Percentiles rank a stretch among this genome's conserved stretches.
Conservation (phyloP, 495 filamentous ascomycete species). For the Penicillium cinerascens region DNA sequence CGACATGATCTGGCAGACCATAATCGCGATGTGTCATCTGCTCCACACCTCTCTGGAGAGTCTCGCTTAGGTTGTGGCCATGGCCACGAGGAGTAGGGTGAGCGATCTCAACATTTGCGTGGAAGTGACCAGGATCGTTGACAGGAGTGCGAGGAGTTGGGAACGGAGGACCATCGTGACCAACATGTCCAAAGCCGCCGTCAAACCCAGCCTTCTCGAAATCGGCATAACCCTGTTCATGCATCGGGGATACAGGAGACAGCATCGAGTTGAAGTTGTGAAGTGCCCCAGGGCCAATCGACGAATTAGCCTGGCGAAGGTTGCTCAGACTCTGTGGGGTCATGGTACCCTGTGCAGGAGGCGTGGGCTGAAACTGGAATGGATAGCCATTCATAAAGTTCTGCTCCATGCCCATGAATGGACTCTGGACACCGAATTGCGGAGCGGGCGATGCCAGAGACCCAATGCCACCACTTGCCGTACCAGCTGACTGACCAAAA, state of each 20-base stretch:
- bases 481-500: conserved; percentile 50
- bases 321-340: conserved; percentile 46
- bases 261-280: conserved; percentile 41
- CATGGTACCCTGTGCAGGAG: conserved; percentile 41
- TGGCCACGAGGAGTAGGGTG: conserved; percentile 64
- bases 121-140: conserved; percentile 42
- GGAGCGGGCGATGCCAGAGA: conserved; percentile 58
- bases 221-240: conserved; percentile 31
- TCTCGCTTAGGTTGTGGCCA: conserved; percentile 63
- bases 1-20: background rate
- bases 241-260: conserved; percentile 44
- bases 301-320: conserved; percentile 31
- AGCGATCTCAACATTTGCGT: conserved; percentile 53
- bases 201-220: conserved; percentile 26
- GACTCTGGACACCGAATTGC: conserved; percentile 42
- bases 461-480: conserved; percentile 52
- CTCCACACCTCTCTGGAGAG: conserved; percentile 80
- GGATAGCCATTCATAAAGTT: conserved; percentile 36
- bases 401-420: conserved; percentile 42
- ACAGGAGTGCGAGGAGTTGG: conserved; percentile 33
- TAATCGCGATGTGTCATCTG: conserved; percentile 67
- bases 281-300: conserved; percentile 30
- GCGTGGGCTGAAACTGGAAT: conserved; percentile 45
- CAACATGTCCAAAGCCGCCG: conserved; percentile 25
- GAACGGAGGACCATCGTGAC: conserved; percentile 27